A percentile compares a stretch with the other conserved stretches of the same genome.
Conservation (phyloP, 2,329 filamentous ascomycete species). For the Orbilia brochopaga region DNA sequence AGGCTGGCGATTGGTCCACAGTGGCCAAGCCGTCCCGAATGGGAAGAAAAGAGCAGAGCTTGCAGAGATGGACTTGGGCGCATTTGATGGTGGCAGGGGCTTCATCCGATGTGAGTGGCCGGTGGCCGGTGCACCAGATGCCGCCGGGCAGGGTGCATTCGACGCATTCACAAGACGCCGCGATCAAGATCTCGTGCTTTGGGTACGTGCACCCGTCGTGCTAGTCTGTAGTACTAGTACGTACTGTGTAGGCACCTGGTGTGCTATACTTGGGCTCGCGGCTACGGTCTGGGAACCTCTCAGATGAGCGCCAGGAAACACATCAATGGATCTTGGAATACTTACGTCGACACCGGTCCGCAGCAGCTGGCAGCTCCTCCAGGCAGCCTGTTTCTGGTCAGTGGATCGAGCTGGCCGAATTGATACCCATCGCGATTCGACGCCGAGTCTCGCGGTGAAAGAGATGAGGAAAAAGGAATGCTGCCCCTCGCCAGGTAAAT, state of each 20-base stretch:
- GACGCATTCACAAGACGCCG: background rate
- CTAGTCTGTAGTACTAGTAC: too few species aligned
- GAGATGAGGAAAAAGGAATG: background rate
- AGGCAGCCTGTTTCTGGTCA: background rate
- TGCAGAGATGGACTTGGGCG: slow-evolving; percentile 17
- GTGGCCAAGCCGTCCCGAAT: slow-evolving; percentile 15
- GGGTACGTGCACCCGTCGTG: too few species aligned
- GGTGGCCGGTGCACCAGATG: slow-evolving; percentile 40
- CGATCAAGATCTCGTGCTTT: slow-evolving; percentile 11
- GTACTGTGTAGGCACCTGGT: too few species aligned
- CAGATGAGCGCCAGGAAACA: slow-evolving; percentile 13
- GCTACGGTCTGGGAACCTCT: slow-evolving; percentile 22
- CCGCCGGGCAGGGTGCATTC: slow-evolving; percentile 29
- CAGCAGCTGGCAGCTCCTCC: slow-evolving; percentile 7
- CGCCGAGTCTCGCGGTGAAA: background rate
- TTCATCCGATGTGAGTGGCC: slow-evolving; percentile 46
- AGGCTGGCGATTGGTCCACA: slow-evolving; percentile 43
- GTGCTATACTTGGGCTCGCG: slow-evolving; percentile 48
- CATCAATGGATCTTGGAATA: slow-evolving; percentile 21
- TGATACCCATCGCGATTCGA: too few species aligned
- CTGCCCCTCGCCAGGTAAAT: background rate
- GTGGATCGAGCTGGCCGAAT: too few species aligned
- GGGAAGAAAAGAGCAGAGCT: background rate
- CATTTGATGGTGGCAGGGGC: slow-evolving; percentile 22
- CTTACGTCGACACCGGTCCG: background rate